Percentiles rank a stretch among this genome's conserved stretches.
These are phyloP conservation scores for Nicotiana otophora DNA, from an alignment of 257 asterid species.

Conservation along the genomic window DNA sequence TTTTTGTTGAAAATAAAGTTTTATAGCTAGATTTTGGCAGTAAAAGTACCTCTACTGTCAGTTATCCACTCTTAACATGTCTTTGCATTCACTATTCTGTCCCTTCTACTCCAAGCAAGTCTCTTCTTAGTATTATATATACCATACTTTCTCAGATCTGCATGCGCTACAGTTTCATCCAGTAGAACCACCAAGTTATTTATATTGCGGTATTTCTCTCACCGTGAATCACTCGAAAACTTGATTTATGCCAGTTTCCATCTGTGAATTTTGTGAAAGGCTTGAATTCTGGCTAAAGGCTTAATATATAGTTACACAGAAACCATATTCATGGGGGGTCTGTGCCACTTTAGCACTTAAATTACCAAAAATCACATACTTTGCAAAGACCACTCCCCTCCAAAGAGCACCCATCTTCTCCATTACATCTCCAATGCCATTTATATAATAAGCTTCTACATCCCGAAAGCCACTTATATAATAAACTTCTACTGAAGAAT, in stretches of 20 bases:
- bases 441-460: neutral
- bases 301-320: neutral
- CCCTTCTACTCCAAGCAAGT: neutral
- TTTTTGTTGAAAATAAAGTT: neutral
- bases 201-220: neutral
- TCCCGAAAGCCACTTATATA: neutral
- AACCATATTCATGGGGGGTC: neutral
- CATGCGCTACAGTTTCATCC: neutral
- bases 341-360: neutral
- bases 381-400: neutral
- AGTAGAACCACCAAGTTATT: neutral
- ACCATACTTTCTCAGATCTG: neutral
- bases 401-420: neutral
- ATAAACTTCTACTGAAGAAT: neutral
- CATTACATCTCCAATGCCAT: neutral
- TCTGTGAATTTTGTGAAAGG: neutral
- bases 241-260: neutral
- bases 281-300: neutral
- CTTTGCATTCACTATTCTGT: neutral
- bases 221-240: neutral
- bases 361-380: neutral
- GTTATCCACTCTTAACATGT: neutral
- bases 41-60: neutral
- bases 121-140: neutral
- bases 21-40: slow-evolving; percentile 2